These are phyloP conservation scores for Calonectria hongkongensis DNA, from an alignment of 2,329 filamentous ascomycete species.

Conservation along the genomic window DNA sequence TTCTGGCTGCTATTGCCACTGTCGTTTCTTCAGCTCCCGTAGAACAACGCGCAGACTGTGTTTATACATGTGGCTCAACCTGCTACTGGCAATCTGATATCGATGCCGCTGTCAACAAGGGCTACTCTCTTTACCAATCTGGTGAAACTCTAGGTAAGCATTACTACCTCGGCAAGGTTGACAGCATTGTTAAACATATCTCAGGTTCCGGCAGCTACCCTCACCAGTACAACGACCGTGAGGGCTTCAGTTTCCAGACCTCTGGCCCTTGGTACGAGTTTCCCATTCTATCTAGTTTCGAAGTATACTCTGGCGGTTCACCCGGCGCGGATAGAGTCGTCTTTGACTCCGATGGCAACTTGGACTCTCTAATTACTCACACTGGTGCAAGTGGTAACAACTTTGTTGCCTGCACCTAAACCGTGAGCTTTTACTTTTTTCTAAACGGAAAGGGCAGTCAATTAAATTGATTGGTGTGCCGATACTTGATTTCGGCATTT, in stretches of 20 bases:
- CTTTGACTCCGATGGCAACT: slow-evolving; percentile 24
- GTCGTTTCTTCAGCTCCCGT: neutral
- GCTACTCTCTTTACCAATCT: slow-evolving; percentile 16
- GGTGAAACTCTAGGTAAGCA: neutral
- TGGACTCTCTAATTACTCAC: slow-evolving; percentile 22
- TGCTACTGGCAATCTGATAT: slow-evolving; percentile 28
- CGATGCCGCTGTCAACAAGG: slow-evolving; percentile 15
- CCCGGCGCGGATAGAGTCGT: slow-evolving; percentile 17
- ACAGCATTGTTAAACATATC: neutral
- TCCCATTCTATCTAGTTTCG: slow-evolving; percentile 15
- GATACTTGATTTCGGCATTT: too few relatives aligned
- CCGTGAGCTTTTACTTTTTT: neutral
- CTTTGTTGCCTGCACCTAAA: slow-evolving; percentile 1
- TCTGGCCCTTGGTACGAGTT: slow-evolving; percentile 22
- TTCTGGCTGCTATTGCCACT: slow-evolving; percentile 13
- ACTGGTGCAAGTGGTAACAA: slow-evolving; percentile 21
- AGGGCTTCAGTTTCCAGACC: slow-evolving; percentile 16
- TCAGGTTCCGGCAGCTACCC: slow-evolving; percentile 13
- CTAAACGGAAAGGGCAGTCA: neutral
- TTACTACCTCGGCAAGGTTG: neutral
- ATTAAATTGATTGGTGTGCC: too few relatives aligned
- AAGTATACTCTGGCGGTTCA: slow-evolving; percentile 19
- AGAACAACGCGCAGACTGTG: slow-evolving; percentile 5
- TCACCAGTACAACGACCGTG: slow-evolving; percentile 24
- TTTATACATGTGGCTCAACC: slow-evolving; percentile 16